Conservation (phyloP, 768 basidiomycete species). For the Panaeolus papilionaceus region DNA sequence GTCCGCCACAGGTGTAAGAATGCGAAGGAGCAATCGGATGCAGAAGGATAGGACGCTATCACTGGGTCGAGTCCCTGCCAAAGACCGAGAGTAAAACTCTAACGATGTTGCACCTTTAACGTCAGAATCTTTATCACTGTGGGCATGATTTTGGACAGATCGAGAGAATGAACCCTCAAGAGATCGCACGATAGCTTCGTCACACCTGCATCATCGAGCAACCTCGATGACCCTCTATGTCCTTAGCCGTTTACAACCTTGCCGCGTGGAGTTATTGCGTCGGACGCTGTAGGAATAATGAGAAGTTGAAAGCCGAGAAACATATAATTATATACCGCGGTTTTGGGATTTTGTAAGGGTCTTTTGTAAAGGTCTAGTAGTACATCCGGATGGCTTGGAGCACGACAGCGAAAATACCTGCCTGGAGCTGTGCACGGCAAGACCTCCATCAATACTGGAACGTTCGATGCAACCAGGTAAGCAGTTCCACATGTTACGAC, state of each 20-base stretch:
- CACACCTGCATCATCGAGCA: neutral
- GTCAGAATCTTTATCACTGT: slow-evolving; percentile 13
- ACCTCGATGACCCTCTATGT: neutral
- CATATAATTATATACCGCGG: slow-evolving; percentile 3
- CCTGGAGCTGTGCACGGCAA: neutral
- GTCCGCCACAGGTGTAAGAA: slow-evolving; percentile 13
- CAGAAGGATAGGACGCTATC: slow-evolving; percentile 2
- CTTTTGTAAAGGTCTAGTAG: neutral
- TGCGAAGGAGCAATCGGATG: slow-evolving; percentile 9
- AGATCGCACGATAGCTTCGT: neutral
- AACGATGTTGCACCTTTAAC: neutral
- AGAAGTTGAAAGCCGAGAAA: neutral
- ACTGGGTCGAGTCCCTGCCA: slow-evolving; percentile 7
- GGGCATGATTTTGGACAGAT: neutral
- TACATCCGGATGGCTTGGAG: neutral
- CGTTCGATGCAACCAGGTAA: slow-evolving; percentile 2
- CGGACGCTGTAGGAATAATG: neutral
- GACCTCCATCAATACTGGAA: neutral
- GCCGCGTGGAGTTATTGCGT: slow-evolving; percentile 13
- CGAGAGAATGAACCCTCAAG: neutral
- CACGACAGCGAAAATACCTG: neutral
- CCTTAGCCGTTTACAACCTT: neutral
- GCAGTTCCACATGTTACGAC: neutral
- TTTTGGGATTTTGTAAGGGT: neutral
- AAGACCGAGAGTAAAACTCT: neutral